Evolutionary conservation across 2,329 filamentous ascomycete genomes (phyloP).

Genomic region (Cladosporium sp.): DNA sequence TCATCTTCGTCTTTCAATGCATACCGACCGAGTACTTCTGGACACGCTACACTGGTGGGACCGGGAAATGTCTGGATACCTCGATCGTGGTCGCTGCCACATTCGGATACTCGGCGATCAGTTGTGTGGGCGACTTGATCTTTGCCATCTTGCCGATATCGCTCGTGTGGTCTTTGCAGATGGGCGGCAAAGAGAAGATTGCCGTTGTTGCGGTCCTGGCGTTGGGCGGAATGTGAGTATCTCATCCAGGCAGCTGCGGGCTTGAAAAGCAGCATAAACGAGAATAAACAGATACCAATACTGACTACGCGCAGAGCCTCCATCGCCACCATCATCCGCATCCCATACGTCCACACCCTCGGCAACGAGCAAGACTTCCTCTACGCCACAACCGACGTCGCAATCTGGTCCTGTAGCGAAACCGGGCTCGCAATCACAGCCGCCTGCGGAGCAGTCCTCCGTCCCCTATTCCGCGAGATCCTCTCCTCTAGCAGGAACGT

Average conservation of each 20-base stretch:
- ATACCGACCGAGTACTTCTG: constrained; percentile 26
- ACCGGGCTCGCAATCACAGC: constrained; percentile 41
- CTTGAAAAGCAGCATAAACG: neutral
- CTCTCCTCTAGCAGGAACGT: constrained; percentile 1
- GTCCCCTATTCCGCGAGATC: constrained; percentile 45
- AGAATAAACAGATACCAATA: neutral
- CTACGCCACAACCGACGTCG: constrained; percentile 44
- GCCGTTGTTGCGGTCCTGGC: constrained; percentile 36
- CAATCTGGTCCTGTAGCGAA: constrained; percentile 38
- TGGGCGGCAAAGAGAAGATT: constrained; percentile 33
- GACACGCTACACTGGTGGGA: constrained; percentile 23
- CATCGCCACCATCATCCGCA: constrained; percentile 24
- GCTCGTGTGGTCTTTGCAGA: constrained; percentile 36
- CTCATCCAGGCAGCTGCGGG: neutral
- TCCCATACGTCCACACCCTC: constrained; percentile 34
- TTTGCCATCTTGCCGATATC: constrained; percentile 34
- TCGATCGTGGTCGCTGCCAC: constrained; percentile 19
- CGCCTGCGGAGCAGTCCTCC: constrained; percentile 51
- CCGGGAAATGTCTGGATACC: constrained; percentile 21
- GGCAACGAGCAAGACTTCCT: constrained; percentile 23
- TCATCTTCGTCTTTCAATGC: constrained; percentile 28
- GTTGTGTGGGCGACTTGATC: constrained; percentile 25
- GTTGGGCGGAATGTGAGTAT: constrained; percentile 33
- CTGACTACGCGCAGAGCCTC: constrained; percentile 21
- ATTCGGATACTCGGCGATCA: constrained; percentile 26